Evolutionary conservation across 768 basidiomycete genomes (phyloP).

Genomic region (Lactifluus pinguis): DNA sequence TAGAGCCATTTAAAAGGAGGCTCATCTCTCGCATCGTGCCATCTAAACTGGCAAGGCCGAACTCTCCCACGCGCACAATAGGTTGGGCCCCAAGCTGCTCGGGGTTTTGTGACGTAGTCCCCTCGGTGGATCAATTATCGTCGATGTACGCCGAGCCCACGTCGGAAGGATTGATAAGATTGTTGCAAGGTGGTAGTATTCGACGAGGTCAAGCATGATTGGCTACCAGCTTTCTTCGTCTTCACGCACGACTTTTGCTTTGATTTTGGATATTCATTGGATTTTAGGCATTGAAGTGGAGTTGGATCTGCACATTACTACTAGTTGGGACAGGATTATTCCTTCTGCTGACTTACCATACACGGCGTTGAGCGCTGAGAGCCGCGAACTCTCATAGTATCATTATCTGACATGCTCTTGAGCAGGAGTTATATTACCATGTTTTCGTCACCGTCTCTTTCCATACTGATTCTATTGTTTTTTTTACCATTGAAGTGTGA

Average conservation of each 20-base stretch:
- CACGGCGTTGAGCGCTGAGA: too few relatives aligned
- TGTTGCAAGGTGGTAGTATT: background rate
- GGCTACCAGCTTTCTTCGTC: too few relatives aligned
- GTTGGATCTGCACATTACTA: background rate
- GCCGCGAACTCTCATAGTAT: too few relatives aligned
- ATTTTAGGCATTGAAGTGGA: background rate
- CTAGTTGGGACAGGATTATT: too few relatives aligned
- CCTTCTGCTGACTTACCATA: too few relatives aligned
- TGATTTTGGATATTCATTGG: background rate
- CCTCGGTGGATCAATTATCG: background rate
- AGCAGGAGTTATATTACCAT: too few relatives aligned
- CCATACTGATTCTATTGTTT: too few relatives aligned
- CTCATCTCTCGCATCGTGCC: slow-evolving; percentile 9
- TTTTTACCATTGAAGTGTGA: too few relatives aligned
- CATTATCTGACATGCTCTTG: too few relatives aligned
- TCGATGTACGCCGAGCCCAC: background rate
- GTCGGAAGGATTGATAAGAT: background rate
- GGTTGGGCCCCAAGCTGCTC: background rate
- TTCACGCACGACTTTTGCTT: background rate
- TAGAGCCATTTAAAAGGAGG: background rate
- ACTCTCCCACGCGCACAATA: background rate
- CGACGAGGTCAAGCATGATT: background rate
- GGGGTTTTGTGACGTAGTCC: background rate
- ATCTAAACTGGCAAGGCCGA: background rate
- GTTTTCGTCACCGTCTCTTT: too few relatives aligned